Conservation (phyloP, 257 asterid genomes). For the Marsdenia floribunda region DNA sequence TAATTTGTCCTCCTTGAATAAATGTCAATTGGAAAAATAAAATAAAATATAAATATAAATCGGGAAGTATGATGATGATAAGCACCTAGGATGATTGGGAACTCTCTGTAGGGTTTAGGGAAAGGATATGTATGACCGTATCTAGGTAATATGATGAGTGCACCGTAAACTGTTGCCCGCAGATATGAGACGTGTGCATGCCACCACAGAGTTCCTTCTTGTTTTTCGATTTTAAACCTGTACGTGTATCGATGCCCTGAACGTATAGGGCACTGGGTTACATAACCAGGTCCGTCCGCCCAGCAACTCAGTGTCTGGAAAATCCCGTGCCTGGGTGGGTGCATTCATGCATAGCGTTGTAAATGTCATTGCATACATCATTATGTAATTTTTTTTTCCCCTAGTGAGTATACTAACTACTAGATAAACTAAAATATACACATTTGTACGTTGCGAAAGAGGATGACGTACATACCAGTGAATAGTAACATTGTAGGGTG, state of each 20-base stretch:
- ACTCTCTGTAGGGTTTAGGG: constrained; percentile 38
- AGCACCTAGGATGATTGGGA: constrained; percentile 48
- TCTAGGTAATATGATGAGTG: constrained; percentile 43
- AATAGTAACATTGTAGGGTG: constrained; percentile 12
- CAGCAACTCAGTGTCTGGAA: constrained; percentile 46
- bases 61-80: no score
- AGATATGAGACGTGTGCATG: constrained; percentile 55
- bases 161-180: constrained; percentile 45
- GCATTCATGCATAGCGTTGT: neutral
- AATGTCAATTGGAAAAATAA: neutral
- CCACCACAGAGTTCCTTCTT: constrained; percentile 61
- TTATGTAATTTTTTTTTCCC: neutral
- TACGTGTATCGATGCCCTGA: constrained; percentile 42
- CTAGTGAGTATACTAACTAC: neutral
- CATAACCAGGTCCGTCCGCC: constrained; percentile 55
- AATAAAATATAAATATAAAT: no score
- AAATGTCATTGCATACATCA: neutral
- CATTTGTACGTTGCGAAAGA: no score
- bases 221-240: constrained; percentile 37
- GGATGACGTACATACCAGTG: constrained; percentile 8
- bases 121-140: constrained; percentile 36
- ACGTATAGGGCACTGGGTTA: constrained; percentile 53
- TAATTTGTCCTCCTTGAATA: no score
- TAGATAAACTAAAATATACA: no score
- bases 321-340: constrained; percentile 46